Evolutionary conservation across 495 filamentous ascomycete genomes (phyloP).

Genomic region (Rusavskia elegans): DNA sequence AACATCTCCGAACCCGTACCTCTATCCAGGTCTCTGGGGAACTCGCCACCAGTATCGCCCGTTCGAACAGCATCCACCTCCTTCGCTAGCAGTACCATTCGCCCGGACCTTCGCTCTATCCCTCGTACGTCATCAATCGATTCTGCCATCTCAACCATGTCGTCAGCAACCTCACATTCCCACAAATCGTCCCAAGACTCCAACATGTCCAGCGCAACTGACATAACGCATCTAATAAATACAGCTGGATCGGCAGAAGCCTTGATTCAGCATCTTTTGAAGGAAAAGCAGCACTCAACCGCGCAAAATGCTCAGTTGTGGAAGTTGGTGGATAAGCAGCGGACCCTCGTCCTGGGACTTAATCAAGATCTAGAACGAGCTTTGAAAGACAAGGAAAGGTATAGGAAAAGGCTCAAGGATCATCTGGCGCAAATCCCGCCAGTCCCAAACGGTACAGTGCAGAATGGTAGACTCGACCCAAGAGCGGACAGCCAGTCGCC

Average conservation of each 20-base stretch:
- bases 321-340: conserved; percentile 91
- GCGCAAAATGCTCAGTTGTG: conserved; percentile 88
- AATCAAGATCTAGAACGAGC: conserved; percentile 90
- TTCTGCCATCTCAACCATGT: conserved; percentile 78
- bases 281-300: conserved; percentile 75
- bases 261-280: conserved; percentile 72
- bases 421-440: conserved; percentile 35
- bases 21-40: conserved; percentile 1
- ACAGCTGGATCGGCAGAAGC: conserved; percentile 82
- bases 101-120: conserved; percentile 27
- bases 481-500: conserved; percentile 10
- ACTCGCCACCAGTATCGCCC: conserved; percentile 15
- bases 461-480: background rate
- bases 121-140: conserved; percentile 88
- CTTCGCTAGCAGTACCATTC: conserved; percentile 4
- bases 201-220: conserved; percentile 30
- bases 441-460: conserved; percentile 22
- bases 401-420: conserved; percentile 80
- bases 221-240: conserved; percentile 58
- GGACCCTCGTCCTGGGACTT: conserved; percentile 79
- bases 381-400: conserved; percentile 87
- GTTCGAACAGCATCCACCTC: conserved; percentile 7
- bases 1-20: conserved; percentile 13
- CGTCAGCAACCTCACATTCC: conserved; percentile 44
- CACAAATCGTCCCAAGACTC: conserved; percentile 50